A percentile compares a stretch with the other conserved stretches of the same genome.
Evolutionary conservation across 106 monocot species (phyloP).

Genomic region (Posidonia australis): DNA sequence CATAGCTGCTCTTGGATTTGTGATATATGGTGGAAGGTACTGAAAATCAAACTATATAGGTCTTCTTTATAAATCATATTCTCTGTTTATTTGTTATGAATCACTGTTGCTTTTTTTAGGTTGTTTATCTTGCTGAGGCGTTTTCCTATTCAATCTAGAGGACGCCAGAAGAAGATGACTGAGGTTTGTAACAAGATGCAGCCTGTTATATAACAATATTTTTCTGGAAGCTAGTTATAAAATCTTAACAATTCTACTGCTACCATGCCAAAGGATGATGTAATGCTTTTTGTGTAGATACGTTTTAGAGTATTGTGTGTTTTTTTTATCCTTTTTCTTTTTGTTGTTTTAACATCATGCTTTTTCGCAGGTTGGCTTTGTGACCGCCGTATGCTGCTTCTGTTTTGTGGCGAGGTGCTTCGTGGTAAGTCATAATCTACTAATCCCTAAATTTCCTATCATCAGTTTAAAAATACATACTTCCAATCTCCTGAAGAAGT

Average conservation of each 20-base stretch:
- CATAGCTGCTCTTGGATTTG: conserved; percentile 60
- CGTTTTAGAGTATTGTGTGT: too few species aligned
- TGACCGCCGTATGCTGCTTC: conserved; percentile 16
- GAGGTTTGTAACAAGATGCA: conserved; percentile 3
- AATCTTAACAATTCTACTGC: too few species aligned
- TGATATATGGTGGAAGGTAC: conserved; percentile 81
- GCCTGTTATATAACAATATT: too few species aligned
- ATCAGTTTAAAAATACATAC: too few species aligned
- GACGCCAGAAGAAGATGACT: conserved; percentile 12
- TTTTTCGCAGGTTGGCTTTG: conserved; percentile 13
- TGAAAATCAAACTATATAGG: neutral
- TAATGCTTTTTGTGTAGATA: too few species aligned
- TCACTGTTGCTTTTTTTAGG: neutral
- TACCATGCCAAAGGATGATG: too few species aligned
- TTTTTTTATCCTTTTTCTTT: too few species aligned
- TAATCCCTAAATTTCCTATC: neutral
- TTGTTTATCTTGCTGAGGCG: conserved; percentile 10
- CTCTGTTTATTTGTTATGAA: neutral
- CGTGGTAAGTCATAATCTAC: conserved; percentile 4
- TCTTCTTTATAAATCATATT: neutral
- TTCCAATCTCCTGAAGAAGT: too few species aligned
- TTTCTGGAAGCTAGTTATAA: too few species aligned
- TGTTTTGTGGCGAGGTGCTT: conserved; percentile 14
- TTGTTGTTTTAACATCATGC: neutral
- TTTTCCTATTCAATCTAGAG: conserved; percentile 13